Percentiles rank a stretch among this genome's conserved stretches.
phyloP scores from a whole-genome alignment of 2,329 filamentous ascomycete species.

The Trichoderma sp. region DNA sequence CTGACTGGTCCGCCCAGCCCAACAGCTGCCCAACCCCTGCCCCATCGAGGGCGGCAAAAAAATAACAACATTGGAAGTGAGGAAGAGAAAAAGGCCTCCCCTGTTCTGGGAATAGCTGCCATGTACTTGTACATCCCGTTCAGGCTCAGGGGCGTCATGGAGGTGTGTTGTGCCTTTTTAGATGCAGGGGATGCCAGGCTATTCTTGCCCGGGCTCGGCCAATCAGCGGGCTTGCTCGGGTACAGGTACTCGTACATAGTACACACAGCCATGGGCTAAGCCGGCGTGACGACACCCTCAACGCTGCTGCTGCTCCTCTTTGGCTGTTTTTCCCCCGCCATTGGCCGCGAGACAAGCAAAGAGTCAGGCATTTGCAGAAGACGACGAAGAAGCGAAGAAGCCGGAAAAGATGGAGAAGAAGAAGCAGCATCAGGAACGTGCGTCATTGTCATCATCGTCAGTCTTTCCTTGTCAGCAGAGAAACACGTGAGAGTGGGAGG shows the following conservation, averaged over 20 bases:
- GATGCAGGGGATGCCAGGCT: background rate
- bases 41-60: slow-evolving; percentile 4
- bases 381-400: background rate
- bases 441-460: background rate
- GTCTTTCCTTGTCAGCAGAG: background rate
- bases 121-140: background rate
- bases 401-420: background rate
- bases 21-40: slow-evolving; percentile 18
- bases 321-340: background rate
- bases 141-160: background rate
- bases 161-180: slow-evolving; percentile 11
- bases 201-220: background rate
- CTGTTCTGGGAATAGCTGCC: background rate
- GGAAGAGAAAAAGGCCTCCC: background rate
- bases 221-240: background rate
- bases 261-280: background rate
- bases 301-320: background rate
- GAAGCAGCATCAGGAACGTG: background rate
- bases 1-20: background rate
- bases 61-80: background rate
- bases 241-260: background rate
- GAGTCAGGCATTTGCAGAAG: background rate
- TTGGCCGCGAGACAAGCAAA: background rate
- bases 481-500: background rate
- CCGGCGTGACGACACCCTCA: slow-evolving; percentile 5